Base-by-base conservation (phyloP, 148 eudicot genomes). In the Fagopyrum esculentum region DNA sequence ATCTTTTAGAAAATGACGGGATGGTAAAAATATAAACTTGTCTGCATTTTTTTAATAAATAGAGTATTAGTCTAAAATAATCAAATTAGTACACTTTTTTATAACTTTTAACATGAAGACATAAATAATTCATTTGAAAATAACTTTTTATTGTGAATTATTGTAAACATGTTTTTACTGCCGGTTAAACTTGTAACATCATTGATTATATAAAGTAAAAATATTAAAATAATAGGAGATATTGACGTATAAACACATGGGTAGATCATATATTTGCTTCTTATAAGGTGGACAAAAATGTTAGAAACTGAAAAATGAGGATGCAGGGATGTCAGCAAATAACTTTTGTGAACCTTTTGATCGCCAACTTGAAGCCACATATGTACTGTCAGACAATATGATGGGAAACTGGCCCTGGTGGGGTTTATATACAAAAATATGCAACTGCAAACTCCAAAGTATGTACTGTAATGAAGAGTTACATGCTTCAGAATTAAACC, bases 241-340 rank as follows among this genome's bases (percentile, higher is more conserved):
- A 56, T 16, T 4, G 5, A 16, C 6, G n/a, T 55, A 15, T 56
- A n/a, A 56, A 19, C 6, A 19, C 3, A 30, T 57, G 63, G 63
- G 30, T 57, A 57, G 63, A 35, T 35, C 40, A 35, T 35, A 1
- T 16, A 9, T 3, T 57, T 57, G 63, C 63, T 57, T 57, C 63
- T 19, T 57, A 63, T 29, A 29, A 63, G 69, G 69, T 63, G 69
- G 69, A 63, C 69, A 63, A 63, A 63, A 63, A 63, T 29, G 44
- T 63, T 5, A 22, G 0, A 26, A 60, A 30, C 66, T 26, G 0
- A 0, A 60, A 60, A 9, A 8, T 59, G 26, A 60, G 13, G 35
- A 60, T 60, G 66, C 43, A 60, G 11, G 26, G 26, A 26, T 7
- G 43, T 60, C 11, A 22, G 40, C 66, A 60, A 9, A 2, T 9